These are phyloP conservation scores for Holtermannia corniformis DNA, from an alignment of 768 basidiomycete genomes.

Conservation along the genomic window DNA sequence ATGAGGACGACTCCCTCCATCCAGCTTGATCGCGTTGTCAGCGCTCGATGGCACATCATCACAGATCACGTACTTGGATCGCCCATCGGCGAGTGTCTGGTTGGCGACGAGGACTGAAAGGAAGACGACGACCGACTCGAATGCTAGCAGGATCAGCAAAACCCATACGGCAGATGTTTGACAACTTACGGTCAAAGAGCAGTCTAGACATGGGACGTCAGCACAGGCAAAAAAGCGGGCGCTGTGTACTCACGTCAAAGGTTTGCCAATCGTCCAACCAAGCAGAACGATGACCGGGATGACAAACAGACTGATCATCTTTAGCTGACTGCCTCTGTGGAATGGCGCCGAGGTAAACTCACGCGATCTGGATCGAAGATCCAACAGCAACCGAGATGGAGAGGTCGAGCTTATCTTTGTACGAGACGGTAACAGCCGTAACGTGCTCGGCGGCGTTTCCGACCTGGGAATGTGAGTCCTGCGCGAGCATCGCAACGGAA, in stretches of 20 bases:
- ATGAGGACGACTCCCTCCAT: slow-evolving; percentile 73
- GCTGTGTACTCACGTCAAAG: slow-evolving; percentile 33
- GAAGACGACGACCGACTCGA: slow-evolving; percentile 60
- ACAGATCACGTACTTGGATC: slow-evolving; percentile 23
- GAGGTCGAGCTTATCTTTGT: slow-evolving; percentile 74
- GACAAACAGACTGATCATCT: slow-evolving; percentile 43
- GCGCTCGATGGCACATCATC: slow-evolving; percentile 1
- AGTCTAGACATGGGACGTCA: slow-evolving; percentile 53
- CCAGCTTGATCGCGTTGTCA: slow-evolving; percentile 53
- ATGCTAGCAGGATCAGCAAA: slow-evolving; percentile 43
- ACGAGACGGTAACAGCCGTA: slow-evolving; percentile 82
- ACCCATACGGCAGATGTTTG: neutral
- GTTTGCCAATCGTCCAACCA: slow-evolving; percentile 70
- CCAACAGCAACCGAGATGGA: slow-evolving; percentile 78
- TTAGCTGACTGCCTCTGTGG: neutral
- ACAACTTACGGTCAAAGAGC: slow-evolving; percentile 58
- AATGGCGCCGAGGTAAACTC: neutral
- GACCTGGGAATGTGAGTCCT: slow-evolving; percentile 5
- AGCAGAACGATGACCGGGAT: slow-evolving; percentile 58
- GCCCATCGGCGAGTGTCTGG: slow-evolving; percentile 66
- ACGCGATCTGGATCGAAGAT: slow-evolving; percentile 60
- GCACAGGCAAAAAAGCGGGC: neutral
- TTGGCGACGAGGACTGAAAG: slow-evolving; percentile 61
- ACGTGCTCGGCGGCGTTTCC: slow-evolving; percentile 56
- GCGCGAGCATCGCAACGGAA: neutral